These are phyloP conservation scores for Ichthyophonus hoferi DNA, from an alignment of 208 protist species.

Conservation along the genomic window DNA sequence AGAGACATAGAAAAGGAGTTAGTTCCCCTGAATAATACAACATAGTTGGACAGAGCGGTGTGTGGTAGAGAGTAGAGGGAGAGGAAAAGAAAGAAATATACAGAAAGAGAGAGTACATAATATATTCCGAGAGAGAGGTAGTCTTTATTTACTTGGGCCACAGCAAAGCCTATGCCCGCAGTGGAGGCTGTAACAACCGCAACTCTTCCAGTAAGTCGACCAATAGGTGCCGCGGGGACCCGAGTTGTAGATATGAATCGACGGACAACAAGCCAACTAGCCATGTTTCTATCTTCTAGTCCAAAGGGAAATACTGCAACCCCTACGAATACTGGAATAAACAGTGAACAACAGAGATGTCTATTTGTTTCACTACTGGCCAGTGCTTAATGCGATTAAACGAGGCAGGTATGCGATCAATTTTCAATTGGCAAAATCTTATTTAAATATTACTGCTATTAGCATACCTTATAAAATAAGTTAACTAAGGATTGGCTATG, in stretches of 20 bases:
- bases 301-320: neutral
- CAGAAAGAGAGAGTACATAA: neutral
- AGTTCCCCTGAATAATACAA: no score
- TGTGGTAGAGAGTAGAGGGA: no score
- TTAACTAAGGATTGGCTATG: no score
- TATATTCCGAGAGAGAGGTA: no score
- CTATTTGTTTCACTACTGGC: no score
- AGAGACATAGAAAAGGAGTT: no score
- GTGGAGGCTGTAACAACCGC: constrained; percentile 37
- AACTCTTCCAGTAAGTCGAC: constrained; percentile 3
- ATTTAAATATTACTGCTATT: no score
- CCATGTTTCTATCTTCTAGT: neutral
- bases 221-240: neutral
- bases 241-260: neutral
- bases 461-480: no score
- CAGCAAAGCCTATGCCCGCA: constrained; percentile 33
- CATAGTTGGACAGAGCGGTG: no score
- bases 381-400: no score
- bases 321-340: neutral
- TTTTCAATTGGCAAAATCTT: no score
- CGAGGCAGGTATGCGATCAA: no score
- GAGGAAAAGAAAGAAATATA: neutral
- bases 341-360: neutral
- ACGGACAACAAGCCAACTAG: neutral
- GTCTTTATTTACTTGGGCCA: constrained; percentile 18